These are phyloP conservation scores for Fusarium siculi DNA, from an alignment of 2,329 filamentous ascomycete genomes.

Conservation along the genomic window DNA sequence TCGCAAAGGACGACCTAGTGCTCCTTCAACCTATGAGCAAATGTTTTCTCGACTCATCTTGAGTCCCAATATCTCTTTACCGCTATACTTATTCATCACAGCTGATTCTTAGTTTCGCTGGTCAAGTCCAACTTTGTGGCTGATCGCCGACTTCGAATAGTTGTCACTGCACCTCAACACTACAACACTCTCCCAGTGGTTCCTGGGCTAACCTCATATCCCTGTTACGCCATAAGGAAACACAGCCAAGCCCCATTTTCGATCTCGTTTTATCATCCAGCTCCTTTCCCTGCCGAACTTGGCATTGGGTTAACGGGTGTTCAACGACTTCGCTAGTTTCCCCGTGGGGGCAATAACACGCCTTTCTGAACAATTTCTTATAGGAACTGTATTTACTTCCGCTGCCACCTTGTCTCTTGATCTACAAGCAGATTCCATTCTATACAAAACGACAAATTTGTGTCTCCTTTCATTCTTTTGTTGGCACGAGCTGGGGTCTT, in stretches of 20 bases:
- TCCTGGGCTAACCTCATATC: slow-evolving; percentile 30
- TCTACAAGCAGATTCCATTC: neutral
- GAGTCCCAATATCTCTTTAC: neutral
- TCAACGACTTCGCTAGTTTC: slow-evolving; percentile 6
- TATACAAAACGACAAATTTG: neutral
- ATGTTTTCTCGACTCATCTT: neutral
- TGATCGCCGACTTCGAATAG: slow-evolving; percentile 19
- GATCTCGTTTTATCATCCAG: slow-evolving; percentile 18
- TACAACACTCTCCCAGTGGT: slow-evolving; percentile 7
- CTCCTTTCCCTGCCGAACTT: slow-evolving; percentile 17
- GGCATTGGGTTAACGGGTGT: slow-evolving; percentile 11
- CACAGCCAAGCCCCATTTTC: slow-evolving; percentile 16
- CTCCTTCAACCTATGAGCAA: neutral
- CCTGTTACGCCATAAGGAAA: slow-evolving; percentile 37
- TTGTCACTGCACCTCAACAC: slow-evolving; percentile 21
- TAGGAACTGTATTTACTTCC: slow-evolving; percentile 26
- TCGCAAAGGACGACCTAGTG: neutral
- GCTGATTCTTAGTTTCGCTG: slow-evolving; percentile 12
- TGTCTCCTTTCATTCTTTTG: neutral
- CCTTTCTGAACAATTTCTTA: slow-evolving; percentile 12
- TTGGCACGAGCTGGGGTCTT: neutral
- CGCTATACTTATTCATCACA: neutral
- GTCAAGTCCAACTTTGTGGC: slow-evolving; percentile 18
- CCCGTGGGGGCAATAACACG: slow-evolving; percentile 9
- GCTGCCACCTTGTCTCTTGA: neutral